Base-by-base conservation (phyloP, 148 eudicot species). In the Camellia granthamiana region DNA sequence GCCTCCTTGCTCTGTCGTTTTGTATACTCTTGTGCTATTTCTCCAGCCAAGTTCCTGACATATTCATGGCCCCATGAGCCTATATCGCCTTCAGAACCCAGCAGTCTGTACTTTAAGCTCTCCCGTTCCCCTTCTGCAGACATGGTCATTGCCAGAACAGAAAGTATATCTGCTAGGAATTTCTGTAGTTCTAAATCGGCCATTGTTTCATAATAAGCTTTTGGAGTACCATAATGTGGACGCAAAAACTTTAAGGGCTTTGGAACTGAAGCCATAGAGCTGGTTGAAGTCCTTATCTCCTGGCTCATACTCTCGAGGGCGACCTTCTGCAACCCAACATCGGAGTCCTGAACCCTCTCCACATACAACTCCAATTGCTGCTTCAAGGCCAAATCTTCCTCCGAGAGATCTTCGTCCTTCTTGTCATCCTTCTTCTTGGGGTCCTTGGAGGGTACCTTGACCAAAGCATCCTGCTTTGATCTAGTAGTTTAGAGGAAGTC, bases 31-130 rank as follows among this genome's bases (percentile, higher is more conserved):
- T n/a, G n/a, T n/a, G n/a, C n/a, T n/a, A n/a, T n/a, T n/a, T n/a
- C n/a, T n/a, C n/a, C n/a, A n/a, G n/a, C n/a, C n/a, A n/a, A n/a
- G n/a, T n/a, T n/a, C 98, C 98, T 95, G 79, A 95, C 96, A 86
- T 95, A 95, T 81, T 93, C 99, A 86, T 93, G 99, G 72, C 99
- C 99, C 99, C 99, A 93, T 72, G 99, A 96, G 72, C 98, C 97
- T 78, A 96, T 96, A 81, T 96, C 99, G 81, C 98, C 98, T 82
- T 90, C 90, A 76, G 98, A 93, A 62, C 97, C 98, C 88, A 94
- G 79, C 65, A 96, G 78, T 81, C 95, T 91, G 85, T 92, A 96
- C 82, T 92, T 94, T 83, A 96, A 87, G 87, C 99, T 93, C 82
- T 92, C 99, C 92, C 97, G 81, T 80, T 96, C 98, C 75, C 95